Base-by-base conservation (phyloP, 805 yeast species). In the Ogataea pini region DNA sequence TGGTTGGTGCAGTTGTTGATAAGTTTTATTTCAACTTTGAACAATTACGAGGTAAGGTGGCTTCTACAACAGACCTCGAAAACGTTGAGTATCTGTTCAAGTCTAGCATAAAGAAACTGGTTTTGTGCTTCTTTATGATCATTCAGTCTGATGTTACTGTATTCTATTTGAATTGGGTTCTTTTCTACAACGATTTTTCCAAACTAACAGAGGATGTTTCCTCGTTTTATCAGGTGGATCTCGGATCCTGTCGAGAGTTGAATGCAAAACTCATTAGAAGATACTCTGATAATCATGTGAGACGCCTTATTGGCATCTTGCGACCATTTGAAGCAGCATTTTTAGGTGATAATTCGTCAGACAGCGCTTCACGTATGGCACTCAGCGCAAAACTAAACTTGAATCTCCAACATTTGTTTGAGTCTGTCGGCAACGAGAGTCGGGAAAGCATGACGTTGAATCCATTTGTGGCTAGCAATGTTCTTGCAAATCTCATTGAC, bases 151-250 rank as follows among this genome's bases (percentile, higher is more conserved):
- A 57, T 22, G 34, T 52, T 0, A 7, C 39, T 7, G 46, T 49
- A 2, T 52, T 47, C 18, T 65, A 67, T 46, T 53, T 61, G 2
- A 56, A 48, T n/a, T 50, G 48, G 16, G 46, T 67, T 2, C 44
- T 67, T 13, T 67, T 68, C 22, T 62, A 61, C 51, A 66, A 68
- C 46, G 72, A 69, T 46, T 67, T 49, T 44, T 55, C 56, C 17
- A 54, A 49, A 18, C 37, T 66, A 3, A 39, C 66, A 7, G 65
- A 63, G 10, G 56, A 52, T 19, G 46, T 58, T 7, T 40, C 56
- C 16, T 17, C 38, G 1, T 44, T 20, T 13, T 63, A 56, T 36
- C 28, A 46, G 1, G 47, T 56, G 29, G 60, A 62, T 36, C 36
- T 66, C 4, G 50, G 51, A 2, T 36, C 57, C 1, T 57, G 62